Percentiles rank a stretch among this genome's conserved stretches.
Evolutionary conservation across 2,329 filamentous ascomycete genomes (phyloP).

Genomic region (Aspergillus pseudoterreus): DNA sequence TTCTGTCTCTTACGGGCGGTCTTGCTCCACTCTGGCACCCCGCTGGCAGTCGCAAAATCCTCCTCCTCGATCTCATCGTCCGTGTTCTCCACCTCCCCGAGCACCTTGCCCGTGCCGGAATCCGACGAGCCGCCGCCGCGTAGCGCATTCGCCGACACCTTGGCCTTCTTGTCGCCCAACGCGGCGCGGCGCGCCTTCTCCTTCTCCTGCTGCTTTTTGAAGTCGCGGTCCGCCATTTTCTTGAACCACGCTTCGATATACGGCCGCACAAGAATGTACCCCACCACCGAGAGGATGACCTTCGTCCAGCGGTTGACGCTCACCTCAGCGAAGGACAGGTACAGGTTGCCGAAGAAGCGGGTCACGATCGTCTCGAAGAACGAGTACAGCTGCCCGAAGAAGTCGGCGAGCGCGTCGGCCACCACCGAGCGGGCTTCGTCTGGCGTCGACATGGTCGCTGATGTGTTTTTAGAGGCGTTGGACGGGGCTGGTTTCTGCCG

Average conservation of each 20-base stretch:
- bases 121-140: conserved; percentile 53
- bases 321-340: conserved; percentile 42
- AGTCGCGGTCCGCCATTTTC: conserved; percentile 46
- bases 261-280: conserved; percentile 69
- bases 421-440: conserved; percentile 21
- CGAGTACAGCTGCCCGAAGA: conserved; percentile 27
- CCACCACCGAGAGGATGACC: conserved; percentile 66
- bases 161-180: conserved; percentile 43
- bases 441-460: conserved; percentile 18
- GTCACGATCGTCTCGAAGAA: conserved; percentile 20
- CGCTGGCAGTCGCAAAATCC: conserved; percentile 42
- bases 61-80: conserved; percentile 46
- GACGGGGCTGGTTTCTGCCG: neutral
- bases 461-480: neutral
- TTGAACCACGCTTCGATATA: conserved; percentile 67
- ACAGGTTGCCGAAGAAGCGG: conserved; percentile 39
- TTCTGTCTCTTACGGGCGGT: conserved; percentile 67
- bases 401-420: conserved; percentile 26
- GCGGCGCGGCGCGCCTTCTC: conserved; percentile 54
- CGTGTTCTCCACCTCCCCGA: conserved; percentile 33
- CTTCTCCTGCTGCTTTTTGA: conserved; percentile 48
- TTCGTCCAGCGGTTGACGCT: conserved; percentile 55
- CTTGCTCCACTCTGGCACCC: conserved; percentile 61
- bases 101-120: conserved; percentile 50
- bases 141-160: conserved; percentile 63